Conservation (phyloP, 2,329 filamentous ascomycete genomes). For the Mycosphaerella sp. region DNA sequence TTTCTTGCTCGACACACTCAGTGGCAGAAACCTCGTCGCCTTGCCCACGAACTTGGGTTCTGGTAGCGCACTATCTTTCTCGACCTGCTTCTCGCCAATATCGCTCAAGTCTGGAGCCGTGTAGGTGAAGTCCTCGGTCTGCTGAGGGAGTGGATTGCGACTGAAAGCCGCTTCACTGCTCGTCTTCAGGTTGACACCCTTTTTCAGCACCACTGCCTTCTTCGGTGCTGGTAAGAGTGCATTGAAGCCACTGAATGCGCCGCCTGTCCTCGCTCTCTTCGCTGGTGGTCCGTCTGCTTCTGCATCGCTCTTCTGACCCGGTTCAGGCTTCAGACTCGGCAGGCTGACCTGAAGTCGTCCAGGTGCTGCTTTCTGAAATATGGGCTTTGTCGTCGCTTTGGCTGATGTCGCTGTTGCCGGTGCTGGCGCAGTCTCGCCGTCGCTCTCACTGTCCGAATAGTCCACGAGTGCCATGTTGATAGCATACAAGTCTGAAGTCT, state of each 20-base stretch:
- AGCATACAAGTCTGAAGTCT: too few species aligned
- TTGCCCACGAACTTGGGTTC: slow-evolving; percentile 68
- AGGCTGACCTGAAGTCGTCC: slow-evolving; percentile 77
- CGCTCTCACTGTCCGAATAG: slow-evolving; percentile 72
- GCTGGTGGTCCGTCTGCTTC: slow-evolving; percentile 54
- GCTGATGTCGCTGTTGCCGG: slow-evolving; percentile 25
- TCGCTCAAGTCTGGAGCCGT: neutral
- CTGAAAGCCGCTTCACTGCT: slow-evolving; percentile 77
- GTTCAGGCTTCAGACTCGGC: slow-evolving; percentile 47
- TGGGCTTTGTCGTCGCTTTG: slow-evolving; percentile 34
- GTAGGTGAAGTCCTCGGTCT: slow-evolving; percentile 26
- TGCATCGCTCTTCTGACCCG: slow-evolving; percentile 36
- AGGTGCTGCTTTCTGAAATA: slow-evolving; percentile 45
- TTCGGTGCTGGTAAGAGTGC: slow-evolving; percentile 83
- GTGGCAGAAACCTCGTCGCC: slow-evolving; percentile 78
- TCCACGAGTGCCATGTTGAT: slow-evolving; percentile 62
- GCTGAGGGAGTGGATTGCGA: slow-evolving; percentile 51
- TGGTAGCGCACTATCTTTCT: slow-evolving; percentile 35
- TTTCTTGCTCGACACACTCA: slow-evolving; percentile 73
- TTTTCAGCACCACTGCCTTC: slow-evolving; percentile 41
- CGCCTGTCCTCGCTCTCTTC: slow-evolving; percentile 62
- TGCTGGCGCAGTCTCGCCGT: slow-evolving; percentile 39
- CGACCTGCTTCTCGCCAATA: slow-evolving; percentile 37
- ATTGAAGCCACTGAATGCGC: slow-evolving; percentile 74
- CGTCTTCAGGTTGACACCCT: slow-evolving; percentile 70